Base-by-base conservation (phyloP, 1,139 yeast species). In the Pichia sp. region DNA sequence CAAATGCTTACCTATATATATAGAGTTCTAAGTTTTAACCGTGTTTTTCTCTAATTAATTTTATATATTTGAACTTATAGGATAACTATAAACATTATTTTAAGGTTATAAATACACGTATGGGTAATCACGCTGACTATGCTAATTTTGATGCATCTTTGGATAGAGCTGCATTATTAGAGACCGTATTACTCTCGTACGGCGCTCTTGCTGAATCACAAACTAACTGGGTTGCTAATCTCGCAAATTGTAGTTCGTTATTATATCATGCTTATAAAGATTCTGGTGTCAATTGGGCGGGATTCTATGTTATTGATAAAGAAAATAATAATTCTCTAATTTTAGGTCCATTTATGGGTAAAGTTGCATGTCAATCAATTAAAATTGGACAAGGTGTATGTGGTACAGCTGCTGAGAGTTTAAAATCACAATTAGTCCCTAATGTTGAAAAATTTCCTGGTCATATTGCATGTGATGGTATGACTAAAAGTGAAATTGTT, bases 391-490 rank as follows among this genome's bases (percentile, higher is more conserved):
- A 70, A 50, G 98, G 98, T 7, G 97, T 92, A 0, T 92, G 97
- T 68, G 97, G 98, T 6, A 71, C 78, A 1, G 95, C 96, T 1
- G 96, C 95, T 0, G 54, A 63, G 0, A 57, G 71, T 0, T 65
- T 66, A 50, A 47, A 65, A 46, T 83, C 96, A 0, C 95, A 87
- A 63, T 63, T 88, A 9, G 97, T 92, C 7, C 71, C 74, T 0
- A 77, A 92, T 64, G 97, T 90, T 2, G 73, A 83, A 30, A 64
- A 75, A 56, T 89, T 79, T 58, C 95, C 96, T 0, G 96, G 95
- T 1, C 97, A 92, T 64, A 92, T 92, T 57, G 97, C 97, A 0
- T 92, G 98, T 66, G 98, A 92, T 67, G 96, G 96, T 1, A 96
- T 83, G 51, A 90, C 97, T 1, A 75, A 84, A 53, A 85, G 96